Evolutionary conservation across 1,139 yeast species (phyloP), one percentile per base, ranked within the genome.

Genomic region (Magnusiomyces ingens): DNA sequence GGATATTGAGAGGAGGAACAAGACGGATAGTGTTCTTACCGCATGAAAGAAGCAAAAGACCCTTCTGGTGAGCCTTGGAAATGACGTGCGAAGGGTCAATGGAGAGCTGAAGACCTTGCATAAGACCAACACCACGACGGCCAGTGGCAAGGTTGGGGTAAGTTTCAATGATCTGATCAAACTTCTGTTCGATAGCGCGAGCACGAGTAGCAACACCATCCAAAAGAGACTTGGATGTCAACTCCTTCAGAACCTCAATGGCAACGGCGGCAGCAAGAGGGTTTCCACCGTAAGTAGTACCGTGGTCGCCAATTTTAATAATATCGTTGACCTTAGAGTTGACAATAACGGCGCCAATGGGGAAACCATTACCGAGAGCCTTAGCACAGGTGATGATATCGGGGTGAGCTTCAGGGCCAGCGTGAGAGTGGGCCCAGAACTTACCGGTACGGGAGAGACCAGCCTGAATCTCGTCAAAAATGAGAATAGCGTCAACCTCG

Each of bases 321-420:
- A 76, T 81, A 13, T 74, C 69, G 66, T 89, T 95, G 36, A 93
- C 86, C 56, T 80, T 77, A 60, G 88, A 94, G 51, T 87, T 81
- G 53, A 93, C 82, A 79, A 93, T 78, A 2, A 95, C 87, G 6
- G 98, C 99, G 51, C 95, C 96, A 62, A 93, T 85, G 41, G 99
- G 99, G 75, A 82, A 89, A n/a, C 99, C 99, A 66, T 93, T 93
- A 56, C 99, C 99, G 46, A 93, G 75, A 1, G 98, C 97, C 70
- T 93, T 93, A 51, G 99, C 99, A 77, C 85, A 80, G 32, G 99
- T 91, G 54, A 93, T 69, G 58, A 93, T 87, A 70, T 93, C 99
- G 2, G 99, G 99, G 66, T 89, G 95, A 0, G 93, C 95, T 57
- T 81, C 86, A 48, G 74, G 68, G 45, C 91, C 88, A 51, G 85